phyloP scores from a whole-genome alignment of 225 moss, liverwort and hornwort genomes.

The Anthoceros angustus region DNA sequence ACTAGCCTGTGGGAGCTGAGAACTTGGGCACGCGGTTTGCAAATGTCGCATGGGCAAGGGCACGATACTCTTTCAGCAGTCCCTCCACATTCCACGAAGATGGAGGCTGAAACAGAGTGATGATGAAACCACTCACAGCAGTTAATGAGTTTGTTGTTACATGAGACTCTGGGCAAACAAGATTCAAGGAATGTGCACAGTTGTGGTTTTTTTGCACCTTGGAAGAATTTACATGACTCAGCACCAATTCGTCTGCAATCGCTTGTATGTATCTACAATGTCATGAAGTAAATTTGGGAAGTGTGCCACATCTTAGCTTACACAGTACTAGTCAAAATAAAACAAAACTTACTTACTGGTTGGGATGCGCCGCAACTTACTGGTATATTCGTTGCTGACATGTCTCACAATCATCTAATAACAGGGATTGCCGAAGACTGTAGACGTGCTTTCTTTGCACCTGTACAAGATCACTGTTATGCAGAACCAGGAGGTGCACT shows the following conservation, averaged over 20 bases:
- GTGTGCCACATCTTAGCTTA: not conserved
- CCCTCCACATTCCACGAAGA: slow-evolving; percentile 44
- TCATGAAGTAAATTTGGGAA: not conserved
- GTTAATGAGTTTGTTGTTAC: not conserved
- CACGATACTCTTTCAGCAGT: slow-evolving; percentile 47
- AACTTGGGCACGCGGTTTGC: slow-evolving; percentile 18
- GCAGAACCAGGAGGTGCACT: no score
- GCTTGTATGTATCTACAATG: slow-evolving; percentile 69
- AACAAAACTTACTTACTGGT: no score
- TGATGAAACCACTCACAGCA: not conserved
- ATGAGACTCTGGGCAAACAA: not conserved
- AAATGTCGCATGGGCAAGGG: slow-evolving; percentile 40
- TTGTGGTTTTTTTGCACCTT: slow-evolving; percentile 19
- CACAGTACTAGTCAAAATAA: not conserved
- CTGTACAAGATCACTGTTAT: slow-evolving; percentile 12
- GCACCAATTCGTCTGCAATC: slow-evolving; percentile 81
- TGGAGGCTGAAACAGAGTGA: slow-evolving; percentile 25
- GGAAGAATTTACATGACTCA: slow-evolving; percentile 51
- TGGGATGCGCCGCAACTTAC: slow-evolving; percentile 7
- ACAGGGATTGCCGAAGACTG: slow-evolving; percentile 68
- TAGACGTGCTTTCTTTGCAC: slow-evolving; percentile 96
- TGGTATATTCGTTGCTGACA: slow-evolving; percentile 71
- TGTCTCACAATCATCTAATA: slow-evolving; percentile 46
- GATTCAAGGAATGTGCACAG: not conserved
- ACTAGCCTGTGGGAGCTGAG: slow-evolving; percentile 16